Evolutionary conservation across 257 asterid species (phyloP), one percentile per base, ranked within the genome.

Genomic region (Salvia miltiorrhiza): DNA sequence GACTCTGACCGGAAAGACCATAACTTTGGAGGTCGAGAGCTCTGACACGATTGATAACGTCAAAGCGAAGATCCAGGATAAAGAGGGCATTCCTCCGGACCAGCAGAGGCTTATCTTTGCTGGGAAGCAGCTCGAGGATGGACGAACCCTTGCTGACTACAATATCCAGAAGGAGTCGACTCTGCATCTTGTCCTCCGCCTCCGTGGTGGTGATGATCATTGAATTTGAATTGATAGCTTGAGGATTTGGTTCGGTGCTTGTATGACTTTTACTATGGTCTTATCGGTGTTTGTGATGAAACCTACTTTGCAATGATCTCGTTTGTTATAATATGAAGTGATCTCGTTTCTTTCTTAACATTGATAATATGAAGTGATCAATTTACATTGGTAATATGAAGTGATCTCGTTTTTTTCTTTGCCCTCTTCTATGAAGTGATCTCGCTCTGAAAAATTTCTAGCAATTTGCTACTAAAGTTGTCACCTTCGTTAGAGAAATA

Each of bases 111-210:
- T 73, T 5, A 55, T 65, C 21, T 73, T 65, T 35, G 78, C 72
- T 9, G 73, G 73, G 32, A 73, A 65, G 43, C 68, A 59, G 54
- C 73, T 73, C 14, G 78, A 65, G 23, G 78, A 73, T 65, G 73
- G 69, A 1, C 63, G 73, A 0, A 73, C 78, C 0, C 63, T 73
- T 5, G 78, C 73, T 41, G 78, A 73, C 37, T 73, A 73, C 23
- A 65, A 66, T 37, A 65, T 73, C 63, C 68, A 73, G 63, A 65
- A 73, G 16, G 78, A 57, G 45, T 65, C 78, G 3, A 73, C 78
- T 48, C 69, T 73, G 62, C 73, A 66, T 64, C 69, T 74, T 5
- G 74, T 67, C 44, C 74, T 73, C 11, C 73, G 73, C 14, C 73
- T 73, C 2, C 78, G 73, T 26, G 73, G 73, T 24, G 78, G 78